A percentile compares a stretch with the other conserved stretches of the same genome.
Evolutionary conservation across 306 rosid species (phyloP).

Genomic region (Chamaecrista fasciculata): DNA sequence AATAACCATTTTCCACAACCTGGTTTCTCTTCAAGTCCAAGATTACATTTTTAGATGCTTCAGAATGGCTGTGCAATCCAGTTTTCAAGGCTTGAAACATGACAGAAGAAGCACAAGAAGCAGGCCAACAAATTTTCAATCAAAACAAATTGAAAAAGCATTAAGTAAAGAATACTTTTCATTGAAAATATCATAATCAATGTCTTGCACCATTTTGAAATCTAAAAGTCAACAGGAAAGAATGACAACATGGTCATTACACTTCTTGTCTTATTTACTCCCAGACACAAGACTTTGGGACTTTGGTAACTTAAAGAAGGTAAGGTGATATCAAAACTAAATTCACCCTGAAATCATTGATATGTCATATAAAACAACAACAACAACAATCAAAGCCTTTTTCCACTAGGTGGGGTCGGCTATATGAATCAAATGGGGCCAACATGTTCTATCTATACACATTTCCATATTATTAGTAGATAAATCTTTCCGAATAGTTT

Average conservation of each 20-base stretch:
- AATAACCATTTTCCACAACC: neutral
- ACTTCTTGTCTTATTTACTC: neutral
- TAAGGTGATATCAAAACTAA: neutral
- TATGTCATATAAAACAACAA: too few relatives aligned
- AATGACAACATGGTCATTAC: constrained; percentile 4
- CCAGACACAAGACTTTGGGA: neutral
- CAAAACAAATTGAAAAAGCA: neutral
- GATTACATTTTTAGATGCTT: neutral
- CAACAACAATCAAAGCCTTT: too few relatives aligned
- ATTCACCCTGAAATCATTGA: neutral
- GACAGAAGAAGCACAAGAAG: neutral
- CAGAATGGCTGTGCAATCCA: neutral
- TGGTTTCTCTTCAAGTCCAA: neutral
- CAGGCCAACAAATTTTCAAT: neutral
- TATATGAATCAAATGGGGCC: too few relatives aligned
- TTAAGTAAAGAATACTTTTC: neutral
- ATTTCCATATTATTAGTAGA: too few relatives aligned
- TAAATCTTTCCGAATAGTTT: too few relatives aligned
- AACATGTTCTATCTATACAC: too few relatives aligned
- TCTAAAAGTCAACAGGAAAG: neutral
- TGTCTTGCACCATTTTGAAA: neutral
- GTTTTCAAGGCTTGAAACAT: neutral
- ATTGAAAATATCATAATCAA: neutral
- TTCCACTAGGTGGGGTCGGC: too few relatives aligned
- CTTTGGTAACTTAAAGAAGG: constrained; percentile 5